Evolutionary conservation across 768 basidiomycete species (phyloP).

Genomic region (Aureoboletus auriporus): DNA sequence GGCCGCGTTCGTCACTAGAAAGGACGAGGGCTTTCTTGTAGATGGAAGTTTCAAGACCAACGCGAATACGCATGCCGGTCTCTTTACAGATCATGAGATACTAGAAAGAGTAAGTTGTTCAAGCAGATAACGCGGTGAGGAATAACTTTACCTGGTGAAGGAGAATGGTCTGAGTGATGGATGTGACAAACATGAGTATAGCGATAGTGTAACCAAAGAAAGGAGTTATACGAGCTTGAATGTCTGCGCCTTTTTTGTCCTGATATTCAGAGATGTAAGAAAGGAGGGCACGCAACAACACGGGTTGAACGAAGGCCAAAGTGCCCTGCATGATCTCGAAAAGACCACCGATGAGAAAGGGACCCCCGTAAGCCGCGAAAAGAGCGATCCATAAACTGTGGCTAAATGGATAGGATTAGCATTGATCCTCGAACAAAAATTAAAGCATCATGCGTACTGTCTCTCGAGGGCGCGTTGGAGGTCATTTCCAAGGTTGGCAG

Average conservation of each 20-base stretch:
- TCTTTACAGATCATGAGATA: constrained; percentile 84
- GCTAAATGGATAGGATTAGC: constrained; percentile 33
- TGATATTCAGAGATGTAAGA: constrained; percentile 81
- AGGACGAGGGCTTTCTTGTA: no score
- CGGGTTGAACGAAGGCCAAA: constrained; percentile 82
- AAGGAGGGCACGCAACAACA: constrained; percentile 76
- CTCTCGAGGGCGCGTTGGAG: constrained; percentile 62
- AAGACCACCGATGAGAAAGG: constrained; percentile 55
- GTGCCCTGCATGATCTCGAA: constrained; percentile 79
- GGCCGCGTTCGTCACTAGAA: no score
- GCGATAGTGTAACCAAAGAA: constrained; percentile 77
- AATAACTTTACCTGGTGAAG: constrained; percentile 63
- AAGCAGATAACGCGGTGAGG: background rate
- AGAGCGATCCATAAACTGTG: constrained; percentile 71
- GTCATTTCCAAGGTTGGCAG: constrained; percentile 58
- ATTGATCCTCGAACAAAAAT: background rate
- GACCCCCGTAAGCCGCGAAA: constrained; percentile 71
- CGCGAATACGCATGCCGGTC: no score
- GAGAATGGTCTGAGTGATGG: constrained; percentile 73
- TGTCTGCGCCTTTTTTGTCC: constrained; percentile 32
- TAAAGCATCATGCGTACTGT: constrained; percentile 53
- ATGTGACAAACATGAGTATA: constrained; percentile 72
- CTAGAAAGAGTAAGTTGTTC: constrained; percentile 30
- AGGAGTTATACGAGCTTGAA: constrained; percentile 24
- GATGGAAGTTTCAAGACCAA: no score